phyloP scores from a whole-genome alignment of 2,329 filamentous ascomycete genomes.

The Paecilomyces dactylethromorphus region DNA sequence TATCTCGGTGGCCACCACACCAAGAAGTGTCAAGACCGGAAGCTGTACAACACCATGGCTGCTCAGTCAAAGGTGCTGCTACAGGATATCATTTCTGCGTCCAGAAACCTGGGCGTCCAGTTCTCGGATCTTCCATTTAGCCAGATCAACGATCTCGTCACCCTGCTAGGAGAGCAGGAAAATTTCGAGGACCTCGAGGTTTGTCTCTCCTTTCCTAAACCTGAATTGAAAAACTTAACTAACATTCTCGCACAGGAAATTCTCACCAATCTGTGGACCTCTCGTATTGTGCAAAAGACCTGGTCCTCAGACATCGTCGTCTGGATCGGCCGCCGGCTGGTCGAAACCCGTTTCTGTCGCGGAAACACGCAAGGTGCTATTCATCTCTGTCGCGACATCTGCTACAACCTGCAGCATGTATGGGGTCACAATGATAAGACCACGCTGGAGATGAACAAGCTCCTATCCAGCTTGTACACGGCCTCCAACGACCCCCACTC shows the following conservation, averaged over 20 bases:
- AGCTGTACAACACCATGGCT: constrained; percentile 22
- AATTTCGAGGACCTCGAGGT: constrained; percentile 32
- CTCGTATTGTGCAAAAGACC: constrained; percentile 38
- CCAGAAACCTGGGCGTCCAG: constrained; percentile 22
- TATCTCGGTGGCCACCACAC: constrained; percentile 28
- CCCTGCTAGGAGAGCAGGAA: constrained; percentile 29
- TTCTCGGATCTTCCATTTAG: constrained; percentile 28
- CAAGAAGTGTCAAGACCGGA: constrained; percentile 20
- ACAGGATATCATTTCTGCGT: constrained; percentile 24
- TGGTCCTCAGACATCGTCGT: constrained; percentile 43
- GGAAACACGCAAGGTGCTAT: constrained; percentile 38
- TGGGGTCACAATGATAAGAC: constrained; percentile 43
- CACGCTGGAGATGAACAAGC: constrained; percentile 44
- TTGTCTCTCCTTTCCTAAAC: background rate
- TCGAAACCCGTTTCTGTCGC: constrained; percentile 47
- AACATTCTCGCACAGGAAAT: constrained; percentile 17
- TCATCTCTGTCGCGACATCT: constrained; percentile 47
- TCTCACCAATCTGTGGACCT: constrained; percentile 41
- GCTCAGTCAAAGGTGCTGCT: constrained; percentile 27
- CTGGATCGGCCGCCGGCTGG: constrained; percentile 47
- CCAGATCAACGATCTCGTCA: constrained; percentile 31
- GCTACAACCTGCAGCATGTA: constrained; percentile 50
- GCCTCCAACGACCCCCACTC: constrained; percentile 24
- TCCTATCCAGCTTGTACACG: constrained; percentile 47
- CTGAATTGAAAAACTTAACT: background rate